phyloP scores from a whole-genome alignment of 441 rosid species.

The Gossypium trilobum region DNA sequence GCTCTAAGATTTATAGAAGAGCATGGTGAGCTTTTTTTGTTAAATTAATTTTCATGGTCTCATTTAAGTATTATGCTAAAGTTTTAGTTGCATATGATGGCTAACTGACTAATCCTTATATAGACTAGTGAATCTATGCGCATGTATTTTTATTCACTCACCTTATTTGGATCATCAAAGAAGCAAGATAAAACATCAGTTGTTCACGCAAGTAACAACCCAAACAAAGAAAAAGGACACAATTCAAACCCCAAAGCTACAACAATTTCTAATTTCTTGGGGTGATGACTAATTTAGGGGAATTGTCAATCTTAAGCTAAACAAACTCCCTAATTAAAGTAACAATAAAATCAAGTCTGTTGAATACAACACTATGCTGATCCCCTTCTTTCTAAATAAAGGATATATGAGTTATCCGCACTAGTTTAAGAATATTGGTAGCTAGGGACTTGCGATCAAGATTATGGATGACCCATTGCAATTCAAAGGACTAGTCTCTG shows the following conservation, averaged over 20 bases:
- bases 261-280: background rate
- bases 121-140: background rate
- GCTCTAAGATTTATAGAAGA: conserved; percentile 86
- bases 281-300: background rate
- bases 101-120: background rate
- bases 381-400: background rate
- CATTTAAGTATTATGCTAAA: background rate
- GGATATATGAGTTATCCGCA: background rate
- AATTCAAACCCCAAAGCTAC: background rate
- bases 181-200: background rate
- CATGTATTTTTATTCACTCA: background rate
- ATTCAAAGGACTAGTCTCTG: background rate
- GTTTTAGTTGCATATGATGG: background rate
- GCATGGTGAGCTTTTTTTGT: conserved; percentile 51
- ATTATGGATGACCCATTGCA: background rate
- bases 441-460: background rate
- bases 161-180: background rate
- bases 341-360: background rate
- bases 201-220: background rate
- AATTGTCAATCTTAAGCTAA: background rate
- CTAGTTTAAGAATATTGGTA: background rate
- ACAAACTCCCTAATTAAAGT: background rate
- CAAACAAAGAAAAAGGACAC: background rate
- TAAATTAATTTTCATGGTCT: conserved; percentile 1
- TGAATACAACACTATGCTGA: background rate